These are phyloP conservation scores for Casaregolazyma suthepensis DNA, from an alignment of 1,139 yeast species.

Conservation along the genomic window DNA sequence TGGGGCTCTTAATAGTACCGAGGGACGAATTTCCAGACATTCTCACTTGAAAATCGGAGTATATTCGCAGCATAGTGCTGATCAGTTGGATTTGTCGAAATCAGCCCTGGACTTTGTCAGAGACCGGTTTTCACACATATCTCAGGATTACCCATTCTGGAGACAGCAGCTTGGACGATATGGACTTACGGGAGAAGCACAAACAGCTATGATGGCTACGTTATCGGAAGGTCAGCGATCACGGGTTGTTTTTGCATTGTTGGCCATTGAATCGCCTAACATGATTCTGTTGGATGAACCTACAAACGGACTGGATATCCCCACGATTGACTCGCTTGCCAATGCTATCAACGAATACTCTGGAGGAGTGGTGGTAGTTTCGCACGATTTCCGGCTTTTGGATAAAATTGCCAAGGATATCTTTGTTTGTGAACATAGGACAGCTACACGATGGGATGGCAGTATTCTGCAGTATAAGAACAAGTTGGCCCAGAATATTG, in stretches of 20 bases:
- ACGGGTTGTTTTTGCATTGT: slow-evolving; percentile 93
- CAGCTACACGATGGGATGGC: slow-evolving; percentile 96
- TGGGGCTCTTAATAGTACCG: slow-evolving; percentile 82
- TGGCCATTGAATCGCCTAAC: slow-evolving; percentile 94
- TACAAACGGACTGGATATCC: slow-evolving; percentile 97
- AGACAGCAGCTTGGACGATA: slow-evolving; percentile 97
- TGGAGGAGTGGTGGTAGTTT: slow-evolving; percentile 98
- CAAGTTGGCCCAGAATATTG: slow-evolving; percentile 79
- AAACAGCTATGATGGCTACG: slow-evolving; percentile 97
- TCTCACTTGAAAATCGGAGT: slow-evolving; percentile 98
- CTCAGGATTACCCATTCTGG: slow-evolving; percentile 99
- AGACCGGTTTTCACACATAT: slow-evolving; percentile 78
- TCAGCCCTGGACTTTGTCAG: slow-evolving; percentile 95
- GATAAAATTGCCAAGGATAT: slow-evolving; percentile 97
- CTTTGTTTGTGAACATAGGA: slow-evolving; percentile 88
- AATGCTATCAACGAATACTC: slow-evolving; percentile 89
- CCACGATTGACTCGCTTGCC: slow-evolving; percentile 96
- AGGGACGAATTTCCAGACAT: slow-evolving; percentile 94
- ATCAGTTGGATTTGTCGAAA: slow-evolving; percentile 92
- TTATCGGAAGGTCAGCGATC: slow-evolving; percentile 99
- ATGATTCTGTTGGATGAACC: slow-evolving; percentile 96
- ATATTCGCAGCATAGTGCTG: slow-evolving; percentile 98
- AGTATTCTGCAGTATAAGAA: slow-evolving; percentile 86
- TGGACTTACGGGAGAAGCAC: slow-evolving; percentile 98
- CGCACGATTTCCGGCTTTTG: slow-evolving; percentile 97